Evolutionary conservation across 2,329 filamentous ascomycete genomes (phyloP).

Genomic region (Colletotrichum sojae): DNA sequence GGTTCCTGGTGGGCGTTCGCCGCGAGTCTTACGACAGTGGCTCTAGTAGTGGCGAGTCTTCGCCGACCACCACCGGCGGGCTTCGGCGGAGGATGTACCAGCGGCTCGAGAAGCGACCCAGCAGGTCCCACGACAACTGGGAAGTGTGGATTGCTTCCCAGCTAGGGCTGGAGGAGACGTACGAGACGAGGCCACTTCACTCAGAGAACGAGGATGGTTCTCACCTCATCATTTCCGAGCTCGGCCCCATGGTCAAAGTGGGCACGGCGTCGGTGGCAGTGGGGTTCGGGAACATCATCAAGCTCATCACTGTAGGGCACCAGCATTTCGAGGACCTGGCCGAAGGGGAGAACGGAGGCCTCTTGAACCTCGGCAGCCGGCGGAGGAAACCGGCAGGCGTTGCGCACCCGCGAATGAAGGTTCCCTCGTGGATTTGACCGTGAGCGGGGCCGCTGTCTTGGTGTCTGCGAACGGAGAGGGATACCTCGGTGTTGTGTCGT

Average conservation of each 20-base stretch:
- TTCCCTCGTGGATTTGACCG: slow-evolving; percentile 30
- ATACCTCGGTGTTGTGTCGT: neutral
- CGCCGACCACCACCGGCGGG: slow-evolving; percentile 42
- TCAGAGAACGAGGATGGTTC: slow-evolving; percentile 57
- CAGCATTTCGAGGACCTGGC: slow-evolving; percentile 70
- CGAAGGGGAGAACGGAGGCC: slow-evolving; percentile 47
- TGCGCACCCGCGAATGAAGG: slow-evolving; percentile 32
- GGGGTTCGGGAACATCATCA: slow-evolving; percentile 80
- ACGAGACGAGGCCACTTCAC: slow-evolving; percentile 63
- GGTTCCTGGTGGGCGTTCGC: slow-evolving; percentile 75
- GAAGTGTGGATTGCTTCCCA: slow-evolving; percentile 69
- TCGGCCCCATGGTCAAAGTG: slow-evolving; percentile 75
- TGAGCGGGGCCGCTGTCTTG: neutral
- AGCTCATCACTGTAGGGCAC: slow-evolving; percentile 77
- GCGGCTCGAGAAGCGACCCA: slow-evolving; percentile 43
- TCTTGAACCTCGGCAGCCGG: slow-evolving; percentile 55
- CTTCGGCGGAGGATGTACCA: slow-evolving; percentile 49
- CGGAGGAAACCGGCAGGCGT: slow-evolving; percentile 51
- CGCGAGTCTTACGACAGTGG: slow-evolving; percentile 53
- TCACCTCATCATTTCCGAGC: slow-evolving; percentile 74
- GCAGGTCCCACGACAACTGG: slow-evolving; percentile 57
- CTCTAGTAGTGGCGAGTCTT: slow-evolving; percentile 41
- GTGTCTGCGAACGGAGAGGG: slow-evolving; percentile 1
- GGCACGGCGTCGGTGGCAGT: slow-evolving; percentile 78
- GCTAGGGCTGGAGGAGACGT: slow-evolving; percentile 58